Percentiles rank a stretch among this genome's conserved stretches.
Evolutionary conservation across 495 filamentous ascomycete genomes (phyloP).

Genomic region (Neurospora sp.): DNA sequence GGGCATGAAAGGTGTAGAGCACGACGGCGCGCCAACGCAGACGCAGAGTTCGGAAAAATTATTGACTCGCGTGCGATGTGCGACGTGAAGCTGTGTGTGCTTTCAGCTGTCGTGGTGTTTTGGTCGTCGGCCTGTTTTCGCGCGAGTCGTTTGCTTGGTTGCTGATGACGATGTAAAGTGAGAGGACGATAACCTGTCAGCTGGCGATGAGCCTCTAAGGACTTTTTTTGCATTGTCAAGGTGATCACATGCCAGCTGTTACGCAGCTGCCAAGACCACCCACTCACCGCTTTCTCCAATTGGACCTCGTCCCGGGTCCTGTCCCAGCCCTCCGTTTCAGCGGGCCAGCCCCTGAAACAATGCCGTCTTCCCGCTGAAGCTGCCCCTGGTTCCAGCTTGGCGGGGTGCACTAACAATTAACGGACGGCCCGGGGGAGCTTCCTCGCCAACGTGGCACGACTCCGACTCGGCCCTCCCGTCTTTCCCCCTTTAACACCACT

Average conservation of each 20-base stretch:
- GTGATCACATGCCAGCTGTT: not conserved
- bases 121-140: not conserved
- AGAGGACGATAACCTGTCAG: not conserved
- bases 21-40: not conserved
- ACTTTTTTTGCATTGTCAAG: no score
- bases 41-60: not conserved
- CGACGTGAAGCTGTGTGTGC: not conserved
- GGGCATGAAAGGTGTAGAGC: not conserved
- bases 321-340: no score
- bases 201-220: not conserved
- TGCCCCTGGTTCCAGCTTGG: no score
- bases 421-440: no score
- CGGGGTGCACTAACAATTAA: no score
- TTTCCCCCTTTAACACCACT: no score
- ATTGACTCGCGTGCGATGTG: not conserved
- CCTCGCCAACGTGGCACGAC: no score
- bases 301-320: no score
- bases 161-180: not conserved
- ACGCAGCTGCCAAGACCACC: not conserved
- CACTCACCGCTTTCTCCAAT: not conserved
- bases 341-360: not conserved
- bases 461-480: no score
- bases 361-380: not conserved
- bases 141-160: not conserved
- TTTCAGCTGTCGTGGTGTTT: not conserved